phyloP scores from a whole-genome alignment of 164 flowering plant species.

The Euptelea pleiosperma region DNA sequence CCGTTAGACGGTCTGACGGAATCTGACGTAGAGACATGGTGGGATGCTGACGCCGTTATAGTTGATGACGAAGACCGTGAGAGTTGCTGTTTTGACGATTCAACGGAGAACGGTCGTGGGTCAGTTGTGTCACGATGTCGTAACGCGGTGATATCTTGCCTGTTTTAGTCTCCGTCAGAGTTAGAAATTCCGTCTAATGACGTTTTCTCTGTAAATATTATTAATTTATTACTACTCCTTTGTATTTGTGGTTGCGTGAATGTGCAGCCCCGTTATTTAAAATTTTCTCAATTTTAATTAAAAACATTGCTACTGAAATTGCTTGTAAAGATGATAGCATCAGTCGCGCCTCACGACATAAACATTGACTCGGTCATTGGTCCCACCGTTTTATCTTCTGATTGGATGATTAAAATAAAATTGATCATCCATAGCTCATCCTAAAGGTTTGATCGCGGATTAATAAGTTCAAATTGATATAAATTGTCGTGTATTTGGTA shows the following conservation, averaged over 20 bases:
- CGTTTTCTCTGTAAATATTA: no score
- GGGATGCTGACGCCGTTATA: constrained; percentile 62
- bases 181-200: no score
- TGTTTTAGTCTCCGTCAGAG: constrained; percentile 7
- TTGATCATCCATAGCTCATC: no score
- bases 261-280: no score
- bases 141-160: constrained; percentile 15
- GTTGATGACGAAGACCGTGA: constrained; percentile 22
- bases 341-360: neutral
- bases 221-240: no score
- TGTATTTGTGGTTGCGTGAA: no score
- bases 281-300: no score
- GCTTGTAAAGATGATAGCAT: neutral
- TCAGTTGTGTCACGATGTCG: constrained; percentile 25
- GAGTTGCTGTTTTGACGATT: constrained; percentile 5
- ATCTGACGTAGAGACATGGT: constrained; percentile 45
- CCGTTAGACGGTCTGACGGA: constrained; percentile 40
- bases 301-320: neutral
- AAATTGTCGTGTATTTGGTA: no score
- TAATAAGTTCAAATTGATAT: no score
- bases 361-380: neutral
- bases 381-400: neutral
- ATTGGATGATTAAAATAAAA: neutral
- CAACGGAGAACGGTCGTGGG: neutral
- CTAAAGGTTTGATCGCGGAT: no score